phyloP scores from a whole-genome alignment of 495 filamentous ascomycete species.

The Penicillium psychrofluorescens region DNA sequence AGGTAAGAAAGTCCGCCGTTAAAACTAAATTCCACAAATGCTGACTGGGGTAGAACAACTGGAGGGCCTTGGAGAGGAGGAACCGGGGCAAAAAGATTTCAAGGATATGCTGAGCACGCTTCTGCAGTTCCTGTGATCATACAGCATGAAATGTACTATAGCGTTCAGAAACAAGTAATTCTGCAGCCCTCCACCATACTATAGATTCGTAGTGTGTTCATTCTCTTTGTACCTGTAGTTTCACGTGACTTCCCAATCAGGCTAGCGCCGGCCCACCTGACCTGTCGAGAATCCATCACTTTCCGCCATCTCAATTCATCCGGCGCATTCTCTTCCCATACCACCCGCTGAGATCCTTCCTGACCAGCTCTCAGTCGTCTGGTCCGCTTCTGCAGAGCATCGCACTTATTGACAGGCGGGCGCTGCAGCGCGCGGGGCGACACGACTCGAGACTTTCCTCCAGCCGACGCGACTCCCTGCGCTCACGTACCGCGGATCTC shows the following conservation, averaged over 20 bases:
- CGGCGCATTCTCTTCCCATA: no score
- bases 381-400: no score
- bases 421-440: constrained; percentile 19
- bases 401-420: constrained; percentile 11
- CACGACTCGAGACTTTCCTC: constrained; percentile 4
- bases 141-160: constrained; percentile 5
- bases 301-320: no score
- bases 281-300: no score
- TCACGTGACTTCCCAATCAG: no score
- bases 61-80: constrained; percentile 50
- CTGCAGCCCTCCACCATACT: no score
- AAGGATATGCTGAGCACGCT: constrained; percentile 67
- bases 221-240: no score
- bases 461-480: constrained; percentile 24
- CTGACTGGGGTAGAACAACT: constrained; percentile 48
- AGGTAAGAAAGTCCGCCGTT: constrained; percentile 32
- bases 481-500: constrained; percentile 11
- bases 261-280: no score
- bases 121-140: constrained; percentile 46
- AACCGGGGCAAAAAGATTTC: constrained; percentile 50
- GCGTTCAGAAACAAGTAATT: background rate
- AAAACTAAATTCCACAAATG: background rate
- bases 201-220: no score
- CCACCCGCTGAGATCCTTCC: no score
- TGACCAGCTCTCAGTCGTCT: no score